A percentile compares a stretch with the other conserved stretches of the same genome.
These are phyloP conservation scores for Aspergillus niger DNA, from an alignment of 2,329 filamentous ascomycete genomes.

Conservation along the genomic window DNA sequence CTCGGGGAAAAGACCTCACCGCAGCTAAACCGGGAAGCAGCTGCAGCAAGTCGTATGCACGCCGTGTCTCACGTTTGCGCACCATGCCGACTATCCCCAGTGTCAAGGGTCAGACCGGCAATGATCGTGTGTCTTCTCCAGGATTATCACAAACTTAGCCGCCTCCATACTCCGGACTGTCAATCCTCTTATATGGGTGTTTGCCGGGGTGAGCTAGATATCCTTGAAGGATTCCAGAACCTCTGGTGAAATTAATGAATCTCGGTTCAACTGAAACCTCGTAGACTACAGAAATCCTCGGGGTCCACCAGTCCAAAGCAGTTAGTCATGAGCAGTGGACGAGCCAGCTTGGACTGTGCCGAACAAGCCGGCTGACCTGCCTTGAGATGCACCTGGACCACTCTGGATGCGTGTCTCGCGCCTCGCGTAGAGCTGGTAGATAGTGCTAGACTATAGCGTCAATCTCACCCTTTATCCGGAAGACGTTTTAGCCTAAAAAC, in stretches of 20 bases:
- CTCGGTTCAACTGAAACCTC: background rate
- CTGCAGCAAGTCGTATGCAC: background rate
- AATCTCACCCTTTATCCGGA: background rate
- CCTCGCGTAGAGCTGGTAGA: background rate
- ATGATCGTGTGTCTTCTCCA: background rate
- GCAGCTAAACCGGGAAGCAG: conserved; percentile 3
- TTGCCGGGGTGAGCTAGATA: background rate
- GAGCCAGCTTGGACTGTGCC: background rate
- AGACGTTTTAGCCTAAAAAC: background rate
- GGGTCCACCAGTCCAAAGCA: background rate
- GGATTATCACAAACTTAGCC: background rate
- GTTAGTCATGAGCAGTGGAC: background rate
- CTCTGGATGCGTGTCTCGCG: background rate
- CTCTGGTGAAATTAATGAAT: background rate
- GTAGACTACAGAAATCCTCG: background rate
- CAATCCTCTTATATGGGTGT: background rate
- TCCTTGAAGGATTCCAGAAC: background rate
- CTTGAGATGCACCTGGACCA: background rate
- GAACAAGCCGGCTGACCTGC: background rate
- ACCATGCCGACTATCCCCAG: background rate
- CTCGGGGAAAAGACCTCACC: conserved; percentile 9
- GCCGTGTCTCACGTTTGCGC: background rate
- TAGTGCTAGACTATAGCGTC: background rate
- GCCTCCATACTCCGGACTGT: background rate
- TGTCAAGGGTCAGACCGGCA: background rate